These are phyloP conservation scores for Trichoderma citrinoviride DNA, from an alignment of 2,329 filamentous ascomycete genomes.

Conservation along the genomic window DNA sequence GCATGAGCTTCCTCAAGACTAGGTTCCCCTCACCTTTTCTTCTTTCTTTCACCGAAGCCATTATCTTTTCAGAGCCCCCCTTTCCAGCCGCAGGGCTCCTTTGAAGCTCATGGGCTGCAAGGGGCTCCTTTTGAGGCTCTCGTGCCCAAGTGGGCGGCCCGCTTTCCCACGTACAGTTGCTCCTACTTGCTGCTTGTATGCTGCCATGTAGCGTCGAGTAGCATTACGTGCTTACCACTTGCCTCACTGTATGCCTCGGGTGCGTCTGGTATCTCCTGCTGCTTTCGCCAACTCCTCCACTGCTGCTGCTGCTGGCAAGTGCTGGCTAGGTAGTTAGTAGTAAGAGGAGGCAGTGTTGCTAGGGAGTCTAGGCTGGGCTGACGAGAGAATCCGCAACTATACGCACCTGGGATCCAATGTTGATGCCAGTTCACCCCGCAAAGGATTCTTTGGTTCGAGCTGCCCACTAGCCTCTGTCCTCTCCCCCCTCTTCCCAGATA, in stretches of 20 bases:
- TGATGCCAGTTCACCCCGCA: constrained; percentile 19
- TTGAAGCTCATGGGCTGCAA: neutral
- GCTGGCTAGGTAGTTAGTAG: too few relatives aligned
- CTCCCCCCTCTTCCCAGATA: neutral
- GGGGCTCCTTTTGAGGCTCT: neutral
- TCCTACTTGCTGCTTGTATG: neutral
- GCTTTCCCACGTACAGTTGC: neutral
- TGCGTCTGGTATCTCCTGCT: neutral
- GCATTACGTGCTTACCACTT: neutral
- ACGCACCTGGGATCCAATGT: neutral
- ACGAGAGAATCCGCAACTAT: too few relatives aligned
- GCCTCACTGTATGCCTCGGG: too few relatives aligned
- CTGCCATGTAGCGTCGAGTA: neutral
- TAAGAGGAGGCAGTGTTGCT: neutral
- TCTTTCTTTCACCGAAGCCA: neutral
- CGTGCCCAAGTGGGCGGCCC: constrained; percentile 15
- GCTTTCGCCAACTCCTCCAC: neutral
- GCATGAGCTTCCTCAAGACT: constrained; percentile 46
- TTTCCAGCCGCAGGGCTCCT: neutral
- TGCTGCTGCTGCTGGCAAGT: neutral
- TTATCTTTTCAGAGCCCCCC: neutral
- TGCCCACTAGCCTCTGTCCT: constrained; percentile 2
- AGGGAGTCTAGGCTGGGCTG: neutral
- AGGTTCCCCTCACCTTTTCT: constrained; percentile 35
- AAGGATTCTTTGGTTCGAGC: constrained; percentile 1